Percentiles rank a stretch among this genome's conserved stretches.
These are phyloP conservation scores for Chaetomium strumarium DNA, from an alignment of 2,329 filamentous ascomycete genomes.

Conservation along the genomic window DNA sequence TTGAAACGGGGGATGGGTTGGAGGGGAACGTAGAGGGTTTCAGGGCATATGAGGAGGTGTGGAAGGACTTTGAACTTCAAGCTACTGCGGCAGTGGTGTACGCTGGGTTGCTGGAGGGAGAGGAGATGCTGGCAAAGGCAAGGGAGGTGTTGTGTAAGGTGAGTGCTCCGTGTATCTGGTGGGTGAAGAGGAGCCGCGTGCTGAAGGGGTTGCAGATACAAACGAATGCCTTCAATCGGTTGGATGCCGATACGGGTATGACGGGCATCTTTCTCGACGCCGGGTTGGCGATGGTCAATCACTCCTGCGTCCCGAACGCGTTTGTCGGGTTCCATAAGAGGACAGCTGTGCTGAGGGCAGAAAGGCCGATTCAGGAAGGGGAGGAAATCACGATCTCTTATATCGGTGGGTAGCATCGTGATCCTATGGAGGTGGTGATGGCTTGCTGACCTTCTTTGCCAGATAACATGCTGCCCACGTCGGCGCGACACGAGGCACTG, in stretches of 20 bases:
- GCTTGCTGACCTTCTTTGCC: slow-evolving; percentile 1
- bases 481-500: slow-evolving; percentile 39
- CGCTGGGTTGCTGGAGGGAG: slow-evolving; percentile 34
- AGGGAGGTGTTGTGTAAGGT: slow-evolving; percentile 51
- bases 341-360: slow-evolving; percentile 45
- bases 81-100: slow-evolving; percentile 46
- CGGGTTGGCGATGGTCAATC: slow-evolving; percentile 54
- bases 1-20: slow-evolving; percentile 31
- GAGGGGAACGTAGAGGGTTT: slow-evolving; percentile 43
- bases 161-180: too few species aligned
- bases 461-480: slow-evolving; percentile 45
- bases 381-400: slow-evolving; percentile 59
- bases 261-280: slow-evolving; percentile 53
- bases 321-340: slow-evolving; percentile 50
- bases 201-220: slow-evolving; percentile 41
- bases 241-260: slow-evolving; percentile 46
- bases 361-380: slow-evolving; percentile 41
- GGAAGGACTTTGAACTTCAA: slow-evolving; percentile 45
- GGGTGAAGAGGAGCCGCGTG: not conserved
- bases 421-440: not conserved
- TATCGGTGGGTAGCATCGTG: slow-evolving; percentile 40
- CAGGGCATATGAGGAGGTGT: slow-evolving; percentile 31
- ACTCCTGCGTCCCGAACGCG: slow-evolving; percentile 57
- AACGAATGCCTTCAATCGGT: slow-evolving; percentile 56
- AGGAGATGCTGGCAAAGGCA: slow-evolving; percentile 35